Evolutionary conservation across 768 basidiomycete species (phyloP).

Genomic region (Agaricus sinodeliciosus): DNA sequence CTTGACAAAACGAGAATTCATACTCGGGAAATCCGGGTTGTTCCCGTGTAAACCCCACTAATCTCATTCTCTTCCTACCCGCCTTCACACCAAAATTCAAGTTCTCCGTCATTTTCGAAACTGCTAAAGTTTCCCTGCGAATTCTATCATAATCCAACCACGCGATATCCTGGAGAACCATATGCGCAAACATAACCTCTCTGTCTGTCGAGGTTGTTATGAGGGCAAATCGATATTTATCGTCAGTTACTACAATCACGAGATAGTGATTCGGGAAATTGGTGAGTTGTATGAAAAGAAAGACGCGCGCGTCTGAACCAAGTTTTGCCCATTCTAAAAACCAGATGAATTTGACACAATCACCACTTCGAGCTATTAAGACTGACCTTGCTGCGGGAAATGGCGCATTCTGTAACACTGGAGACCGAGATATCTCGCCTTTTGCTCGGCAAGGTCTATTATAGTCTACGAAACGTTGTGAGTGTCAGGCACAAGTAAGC

Average conservation of each 20-base stretch:
- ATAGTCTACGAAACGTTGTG: slow-evolving; percentile 55
- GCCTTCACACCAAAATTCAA: slow-evolving; percentile 6
- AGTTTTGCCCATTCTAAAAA: slow-evolving; percentile 61
- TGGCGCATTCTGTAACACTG: slow-evolving; percentile 66
- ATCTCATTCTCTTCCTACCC: slow-evolving; percentile 21
- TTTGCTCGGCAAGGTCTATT: slow-evolving; percentile 74
- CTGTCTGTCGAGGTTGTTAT: slow-evolving; percentile 56
- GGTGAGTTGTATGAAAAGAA: slow-evolving; percentile 69
- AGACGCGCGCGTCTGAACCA: slow-evolving; percentile 54
- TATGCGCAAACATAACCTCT: slow-evolving; percentile 48
- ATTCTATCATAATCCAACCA: slow-evolving; percentile 74
- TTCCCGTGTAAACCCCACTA: slow-evolving; percentile 9
- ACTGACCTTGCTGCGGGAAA: slow-evolving; percentile 56
- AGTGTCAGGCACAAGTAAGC: background rate
- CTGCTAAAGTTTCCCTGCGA: slow-evolving; percentile 34
- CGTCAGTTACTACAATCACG: slow-evolving; percentile 74
- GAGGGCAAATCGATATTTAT: slow-evolving; percentile 75
- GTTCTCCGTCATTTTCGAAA: slow-evolving; percentile 2
- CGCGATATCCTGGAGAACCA: slow-evolving; percentile 72
- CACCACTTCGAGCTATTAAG: background rate
- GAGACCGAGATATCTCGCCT: slow-evolving; percentile 80
- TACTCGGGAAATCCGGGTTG: slow-evolving; percentile 15
- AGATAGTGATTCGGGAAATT: slow-evolving; percentile 80
- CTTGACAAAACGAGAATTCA: slow-evolving; percentile 5
- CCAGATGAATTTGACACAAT: slow-evolving; percentile 3